Evolutionary conservation across 495 filamentous ascomycete species (phyloP).

Genomic region (Aspergillus conjunctus): DNA sequence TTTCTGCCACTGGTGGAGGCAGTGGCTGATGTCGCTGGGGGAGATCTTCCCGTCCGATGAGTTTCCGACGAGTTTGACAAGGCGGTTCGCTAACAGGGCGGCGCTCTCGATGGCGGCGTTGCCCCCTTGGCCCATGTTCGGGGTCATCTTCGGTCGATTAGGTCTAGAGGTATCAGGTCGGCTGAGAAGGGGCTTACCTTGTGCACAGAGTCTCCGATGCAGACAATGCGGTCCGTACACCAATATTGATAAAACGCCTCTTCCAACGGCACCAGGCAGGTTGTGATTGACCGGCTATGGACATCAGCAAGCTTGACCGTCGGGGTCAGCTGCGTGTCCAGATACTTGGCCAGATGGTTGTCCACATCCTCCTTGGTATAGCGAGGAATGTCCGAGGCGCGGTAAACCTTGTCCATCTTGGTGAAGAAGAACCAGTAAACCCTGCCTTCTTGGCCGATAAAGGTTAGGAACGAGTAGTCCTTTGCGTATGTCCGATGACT

Average conservation of each 20-base stretch:
- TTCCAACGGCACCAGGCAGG: slow-evolving; percentile 20
- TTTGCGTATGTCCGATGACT: slow-evolving; percentile 14
- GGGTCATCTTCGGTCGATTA: slow-evolving; percentile 22
- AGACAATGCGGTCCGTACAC: slow-evolving; percentile 22
- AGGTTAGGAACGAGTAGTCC: slow-evolving; percentile 10
- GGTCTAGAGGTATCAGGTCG: too few species aligned
- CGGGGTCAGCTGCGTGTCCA: not conserved
- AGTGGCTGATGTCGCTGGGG: not conserved
- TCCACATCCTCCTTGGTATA: slow-evolving; percentile 9
- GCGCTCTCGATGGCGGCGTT: slow-evolving; percentile 40
- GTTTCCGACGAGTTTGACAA: slow-evolving; percentile 13
- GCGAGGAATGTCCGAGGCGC: slow-evolving; percentile 10
- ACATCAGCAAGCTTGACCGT: slow-evolving; percentile 6
- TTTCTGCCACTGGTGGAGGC: slow-evolving; percentile 7
- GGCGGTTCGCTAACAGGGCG: slow-evolving; percentile 44
- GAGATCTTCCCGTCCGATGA: not conserved
- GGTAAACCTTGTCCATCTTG: slow-evolving; percentile 12
- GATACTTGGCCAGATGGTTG: not conserved
- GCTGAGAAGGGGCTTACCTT: slow-evolving; percentile 26
- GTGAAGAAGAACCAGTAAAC: slow-evolving; percentile 21
- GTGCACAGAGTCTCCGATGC: slow-evolving; percentile 30
- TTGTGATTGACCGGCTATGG: slow-evolving; percentile 5
- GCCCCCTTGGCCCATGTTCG: slow-evolving; percentile 27
- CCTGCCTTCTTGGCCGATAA: slow-evolving; percentile 15
- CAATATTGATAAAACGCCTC: slow-evolving; percentile 24